Evolutionary conservation across 75 land plant genomes (phyloP).

Genomic region (Adiantum capillusveneris): DNA sequence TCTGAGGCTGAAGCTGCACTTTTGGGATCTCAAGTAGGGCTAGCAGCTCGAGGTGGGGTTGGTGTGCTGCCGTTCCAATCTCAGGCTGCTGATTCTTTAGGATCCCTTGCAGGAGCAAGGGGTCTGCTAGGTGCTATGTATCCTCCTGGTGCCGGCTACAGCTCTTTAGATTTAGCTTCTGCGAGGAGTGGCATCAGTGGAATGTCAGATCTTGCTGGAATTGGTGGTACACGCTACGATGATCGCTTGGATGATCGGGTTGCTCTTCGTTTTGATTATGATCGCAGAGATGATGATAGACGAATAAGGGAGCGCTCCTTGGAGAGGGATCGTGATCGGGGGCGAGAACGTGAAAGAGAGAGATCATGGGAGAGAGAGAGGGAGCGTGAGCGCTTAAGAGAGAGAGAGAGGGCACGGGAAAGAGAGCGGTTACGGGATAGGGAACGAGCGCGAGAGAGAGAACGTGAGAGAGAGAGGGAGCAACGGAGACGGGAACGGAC

Average conservation of each 20-base stretch:
- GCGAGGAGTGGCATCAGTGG: conserved; percentile 36
- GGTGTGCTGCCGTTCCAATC: conserved; percentile 38
- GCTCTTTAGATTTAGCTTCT: conserved; percentile 49
- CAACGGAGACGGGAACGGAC: conserved; percentile 11
- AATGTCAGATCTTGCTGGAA: conserved; percentile 45
- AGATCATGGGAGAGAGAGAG: conserved; percentile 29
- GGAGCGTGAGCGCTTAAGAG: conserved; percentile 51
- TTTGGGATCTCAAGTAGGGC: conserved; percentile 34
- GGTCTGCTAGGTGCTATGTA: conserved; percentile 59
- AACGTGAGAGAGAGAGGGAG: conserved; percentile 20
- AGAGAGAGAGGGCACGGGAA: conserved; percentile 55
- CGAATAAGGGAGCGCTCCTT: conserved; percentile 22
- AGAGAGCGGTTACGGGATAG: conserved; percentile 39
- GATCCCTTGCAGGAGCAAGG: conserved; percentile 45
- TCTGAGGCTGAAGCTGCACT: conserved; percentile 48
- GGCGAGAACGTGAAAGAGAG: conserved; percentile 28
- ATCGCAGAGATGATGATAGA: conserved; percentile 65
- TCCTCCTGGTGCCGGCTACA: conserved; percentile 94
- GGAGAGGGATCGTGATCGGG: conserved; percentile 46
- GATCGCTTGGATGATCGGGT: conserved; percentile 59
- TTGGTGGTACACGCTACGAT: conserved; percentile 42
- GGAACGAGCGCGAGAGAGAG: conserved; percentile 19
- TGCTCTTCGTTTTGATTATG: conserved; percentile 42
- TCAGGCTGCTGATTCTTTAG: conserved; percentile 58
- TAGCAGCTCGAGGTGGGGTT: conserved; percentile 25